Base-by-base conservation (phyloP, 192 early-diverging fungal species). In the Kappamyces sp. region DNA sequence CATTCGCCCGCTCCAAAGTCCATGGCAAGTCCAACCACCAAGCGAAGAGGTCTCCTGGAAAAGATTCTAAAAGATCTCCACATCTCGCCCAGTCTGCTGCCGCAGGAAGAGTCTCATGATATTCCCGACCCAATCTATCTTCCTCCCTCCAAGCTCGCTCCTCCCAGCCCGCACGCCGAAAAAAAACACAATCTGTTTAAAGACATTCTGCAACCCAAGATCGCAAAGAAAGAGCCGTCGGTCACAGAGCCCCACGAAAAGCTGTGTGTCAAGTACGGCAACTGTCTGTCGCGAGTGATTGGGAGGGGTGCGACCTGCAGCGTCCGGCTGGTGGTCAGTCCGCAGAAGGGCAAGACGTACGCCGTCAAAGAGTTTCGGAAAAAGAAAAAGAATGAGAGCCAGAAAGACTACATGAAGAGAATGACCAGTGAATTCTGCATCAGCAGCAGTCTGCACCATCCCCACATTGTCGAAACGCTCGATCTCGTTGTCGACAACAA, bases 351-450 rank as follows among this genome's bases (percentile, higher is more conserved):
- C 14, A 42, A 47, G 22, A 38, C 51, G 41, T 51, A 51, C 31
- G 60, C 60, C 30, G 49, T 61, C 39, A 61, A 61, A 30, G 86
- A 90, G 70, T 90, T 92, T 68, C 77, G 87, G 49, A 79, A 81
- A 59, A 74, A 83, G n/a, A 60, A 74, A 3, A 43, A 57, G 3
- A 68, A 85, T 37, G 90, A 90, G 66, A 76, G 76, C 11, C 81
- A 86, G 53, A 80, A 84, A 32, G 75, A 78, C 0, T 92, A 89
- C 62, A 76, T 85, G 66, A 90, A 92, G 71, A 88, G 89, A 61
- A 77, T 90, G 43, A 86, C 85, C 4, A 83, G 84, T 1, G 89
- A 91, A 66, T 91, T 88, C 70, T 91, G 88, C 64, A 84, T 90
- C 33, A 83, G 83, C 34, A 86, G 84, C 2, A 54, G 50, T 8